These are phyloP conservation scores for Amauroascus niger DNA, from an alignment of 2,329 filamentous ascomycete genomes.

Conservation along the genomic window DNA sequence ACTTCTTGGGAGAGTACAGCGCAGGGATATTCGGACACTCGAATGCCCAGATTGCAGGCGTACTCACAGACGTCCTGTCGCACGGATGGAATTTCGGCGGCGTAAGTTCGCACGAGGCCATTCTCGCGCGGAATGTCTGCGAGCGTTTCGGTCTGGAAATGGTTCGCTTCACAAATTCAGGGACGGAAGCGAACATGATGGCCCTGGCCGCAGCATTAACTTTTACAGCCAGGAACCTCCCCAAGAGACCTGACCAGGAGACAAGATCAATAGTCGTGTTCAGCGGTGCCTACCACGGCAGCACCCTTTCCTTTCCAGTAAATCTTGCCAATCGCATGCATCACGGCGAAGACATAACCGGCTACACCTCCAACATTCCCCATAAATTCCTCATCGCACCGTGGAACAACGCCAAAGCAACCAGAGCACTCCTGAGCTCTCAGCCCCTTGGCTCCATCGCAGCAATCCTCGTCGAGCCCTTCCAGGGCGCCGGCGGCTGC, in stretches of 20 bases:
- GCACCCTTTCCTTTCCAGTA: conserved; percentile 40
- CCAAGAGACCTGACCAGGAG: conserved; percentile 13
- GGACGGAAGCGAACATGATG: conserved; percentile 56
- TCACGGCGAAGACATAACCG: conserved; percentile 16
- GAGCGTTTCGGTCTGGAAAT: conserved; percentile 47
- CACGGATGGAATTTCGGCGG: conserved; percentile 49
- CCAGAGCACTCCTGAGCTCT: conserved; percentile 23
- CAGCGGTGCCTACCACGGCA: conserved; percentile 46
- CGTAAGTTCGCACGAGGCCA: conserved; percentile 44
- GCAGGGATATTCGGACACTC: conserved; percentile 60
- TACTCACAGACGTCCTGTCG: conserved; percentile 40
- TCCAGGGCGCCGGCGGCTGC: conserved; percentile 56
- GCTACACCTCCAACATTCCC: conserved; percentile 37
- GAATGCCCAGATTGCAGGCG: conserved; percentile 44
- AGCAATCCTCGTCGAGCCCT: conserved; percentile 56
- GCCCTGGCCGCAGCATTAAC: conserved; percentile 47
- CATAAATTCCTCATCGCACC: conserved; percentile 50
- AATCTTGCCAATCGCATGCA: conserved; percentile 18
- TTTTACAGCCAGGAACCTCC: conserved; percentile 25
- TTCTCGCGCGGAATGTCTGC: conserved; percentile 45
- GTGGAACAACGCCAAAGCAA: conserved; percentile 51
- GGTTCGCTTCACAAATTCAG: conserved; percentile 55
- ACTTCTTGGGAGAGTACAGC: conserved; percentile 48
- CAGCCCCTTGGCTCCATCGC: conserved; percentile 39
- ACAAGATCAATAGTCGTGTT: conserved; percentile 43